Evolutionary conservation across 345 rosid species (phyloP).

Genomic region (Mallotus nudiflorus): DNA sequence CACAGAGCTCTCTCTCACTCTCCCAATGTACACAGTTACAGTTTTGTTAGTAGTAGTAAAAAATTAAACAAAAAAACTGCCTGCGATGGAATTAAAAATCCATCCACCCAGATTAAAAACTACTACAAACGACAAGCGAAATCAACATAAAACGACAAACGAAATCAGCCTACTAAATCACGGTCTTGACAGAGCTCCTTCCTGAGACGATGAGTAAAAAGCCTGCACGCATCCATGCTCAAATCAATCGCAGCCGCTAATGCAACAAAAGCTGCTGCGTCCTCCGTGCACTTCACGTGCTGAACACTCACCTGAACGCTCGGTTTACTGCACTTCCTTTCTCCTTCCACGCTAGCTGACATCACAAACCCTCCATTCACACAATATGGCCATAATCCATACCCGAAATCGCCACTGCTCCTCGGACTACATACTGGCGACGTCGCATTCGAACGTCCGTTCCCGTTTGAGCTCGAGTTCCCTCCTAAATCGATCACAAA

Average conservation of each 20-base stretch:
- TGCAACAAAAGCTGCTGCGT: constrained; percentile 94
- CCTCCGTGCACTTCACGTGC: constrained; percentile 90
- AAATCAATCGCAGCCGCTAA: constrained; percentile 85
- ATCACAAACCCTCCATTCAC: constrained; percentile 75
- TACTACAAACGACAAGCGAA: background rate
- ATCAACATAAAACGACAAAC: background rate
- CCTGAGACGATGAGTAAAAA: constrained; percentile 82
- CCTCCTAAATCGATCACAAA: constrained; percentile 60
- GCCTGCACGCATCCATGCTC: constrained; percentile 91
- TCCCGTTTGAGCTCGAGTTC: too few species aligned
- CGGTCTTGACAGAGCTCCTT: constrained; percentile 68
- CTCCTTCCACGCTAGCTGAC: constrained; percentile 86
- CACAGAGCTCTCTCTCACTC: background rate
- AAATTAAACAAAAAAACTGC: background rate
- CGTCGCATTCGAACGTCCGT: constrained; percentile 35
- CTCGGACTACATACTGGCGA: constrained; percentile 79
- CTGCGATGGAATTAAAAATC: constrained; percentile 26
- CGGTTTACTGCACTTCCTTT: constrained; percentile 83
- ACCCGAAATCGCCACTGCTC: constrained; percentile 73
- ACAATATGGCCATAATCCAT: constrained; percentile 70
- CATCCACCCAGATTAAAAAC: constrained; percentile 4
- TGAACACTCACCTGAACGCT: constrained; percentile 84
- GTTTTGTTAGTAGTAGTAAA: constrained; percentile 16
- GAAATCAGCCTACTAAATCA: constrained; percentile 28
- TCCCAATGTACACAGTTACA: constrained; percentile 26